Evolutionary conservation across 768 basidiomycete species (phyloP).

Genomic region (Tubosaeta sp.): DNA sequence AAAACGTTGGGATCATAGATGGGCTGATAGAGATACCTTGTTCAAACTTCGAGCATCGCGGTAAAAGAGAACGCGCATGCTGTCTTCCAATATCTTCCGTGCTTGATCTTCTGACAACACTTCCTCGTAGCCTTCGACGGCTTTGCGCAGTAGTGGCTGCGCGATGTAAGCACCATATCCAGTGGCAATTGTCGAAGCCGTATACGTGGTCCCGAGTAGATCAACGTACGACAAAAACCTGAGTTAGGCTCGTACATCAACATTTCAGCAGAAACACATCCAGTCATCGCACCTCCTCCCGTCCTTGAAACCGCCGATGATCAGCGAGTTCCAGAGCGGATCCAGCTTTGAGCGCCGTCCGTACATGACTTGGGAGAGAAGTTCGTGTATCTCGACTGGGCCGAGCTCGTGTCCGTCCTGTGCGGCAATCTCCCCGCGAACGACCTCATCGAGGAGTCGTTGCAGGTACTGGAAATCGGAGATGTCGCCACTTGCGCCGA

Average conservation of each 20-base stretch:
- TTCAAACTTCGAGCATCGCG: slow-evolving; percentile 93
- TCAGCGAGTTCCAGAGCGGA: slow-evolving; percentile 91
- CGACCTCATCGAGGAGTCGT: slow-evolving; percentile 68
- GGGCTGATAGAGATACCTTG: slow-evolving; percentile 55
- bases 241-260: background rate
- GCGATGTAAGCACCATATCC: slow-evolving; percentile 94
- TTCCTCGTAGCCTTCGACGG: slow-evolving; percentile 79
- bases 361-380: slow-evolving; percentile 89
- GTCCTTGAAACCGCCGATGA: slow-evolving; percentile 90
- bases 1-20: background rate
- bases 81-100: slow-evolving; percentile 68
- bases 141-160: slow-evolving; percentile 85
- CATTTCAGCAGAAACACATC: background rate
- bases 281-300: slow-evolving; percentile 59
- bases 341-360: slow-evolving; percentile 80
- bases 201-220: slow-evolving; percentile 93
- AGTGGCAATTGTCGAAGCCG: slow-evolving; percentile 89
- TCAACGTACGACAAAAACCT: slow-evolving; percentile 96
- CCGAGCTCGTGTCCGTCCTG: slow-evolving; percentile 83
- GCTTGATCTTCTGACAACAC: slow-evolving; percentile 77
- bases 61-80: slow-evolving; percentile 94
- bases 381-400: slow-evolving; percentile 89
- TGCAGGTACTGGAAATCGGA: slow-evolving; percentile 96
- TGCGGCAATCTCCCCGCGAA: slow-evolving; percentile 73
- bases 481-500: slow-evolving; percentile 96